Base-by-base conservation (phyloP, 2,329 filamentous ascomycete species). In the Bipolaris oryzae region DNA sequence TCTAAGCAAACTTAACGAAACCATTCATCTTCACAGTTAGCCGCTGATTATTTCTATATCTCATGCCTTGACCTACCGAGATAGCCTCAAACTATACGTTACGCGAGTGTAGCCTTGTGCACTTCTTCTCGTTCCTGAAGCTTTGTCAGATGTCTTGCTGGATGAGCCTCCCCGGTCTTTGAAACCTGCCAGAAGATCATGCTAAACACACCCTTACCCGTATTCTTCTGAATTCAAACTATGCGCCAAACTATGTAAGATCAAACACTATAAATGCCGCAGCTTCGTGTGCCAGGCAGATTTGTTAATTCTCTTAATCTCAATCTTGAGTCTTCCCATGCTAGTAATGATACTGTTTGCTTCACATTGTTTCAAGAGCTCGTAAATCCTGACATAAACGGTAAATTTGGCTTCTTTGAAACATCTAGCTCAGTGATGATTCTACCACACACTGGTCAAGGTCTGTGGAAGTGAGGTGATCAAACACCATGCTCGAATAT, bases 191-290 rank as follows among this genome's bases (percentile, higher is more conserved):
- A 52, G 52, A 71, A 68, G 53, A 61, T 66, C 55, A 60, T 62
- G 47, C 53, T 50, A 51, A 71, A 67, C 37, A 52, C 57, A 44
- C 67, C 63, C 21, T 43, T 18, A 56, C 80, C 80, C 68, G 85
- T 84, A 51, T 82, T 82, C 57, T 82, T 81, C 74, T 89, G n/a
- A 89, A 66, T 92, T 84, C 25, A 60, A 25, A 2, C 20, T 41
- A 13, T 42, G 16, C 10, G 25, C 45, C 25, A 61, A 18, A 2
- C 39, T 50, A 10, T 57, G 52, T 13, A 60, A 23, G 31, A 55
- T 13, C 15, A 35, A 41, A 13, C 28, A 48, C 10, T 52, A 52
- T 38, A 58, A 49, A 15, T 46, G 23, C 11, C 3, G 37, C 41
- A 52, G 15, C 34, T 42, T 56, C 38, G 45, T 20, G n/a, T 9